Base-by-base conservation (phyloP, 2,329 filamentous ascomycete genomes). In the Blastomyces parvus region DNA sequence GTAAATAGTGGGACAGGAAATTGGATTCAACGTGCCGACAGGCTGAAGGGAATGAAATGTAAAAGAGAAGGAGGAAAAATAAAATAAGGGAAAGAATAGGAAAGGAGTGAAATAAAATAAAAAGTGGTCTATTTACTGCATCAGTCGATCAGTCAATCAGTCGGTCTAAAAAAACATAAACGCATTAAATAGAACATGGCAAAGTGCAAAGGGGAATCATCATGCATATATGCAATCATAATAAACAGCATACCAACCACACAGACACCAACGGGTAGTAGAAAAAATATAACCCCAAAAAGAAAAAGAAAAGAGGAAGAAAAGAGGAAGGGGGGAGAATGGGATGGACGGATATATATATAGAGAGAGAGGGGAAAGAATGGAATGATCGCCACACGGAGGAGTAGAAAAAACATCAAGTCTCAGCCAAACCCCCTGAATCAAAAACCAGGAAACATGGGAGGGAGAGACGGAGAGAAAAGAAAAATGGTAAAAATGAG, bases 81-180 rank as follows among this genome's bases (percentile, higher is more conserved):
- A 13, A 48, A 48, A 48, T 4, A 25, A 9, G 3, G 2, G 1
- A 48, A 9, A 48, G 11, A 25, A 48, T 0, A 19, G 6, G 19
- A 17, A 2, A n/a, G 19, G 2, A 30, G 9, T 9, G 27, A 17
- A 33, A 44, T 25, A 64, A 59, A 33, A 63, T 30, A 46, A 42
- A 59, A 50, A 55, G 14, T 22, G n/a, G 22, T 58, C 55, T 58
- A 58, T 58, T 58, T 58, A 14, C 25, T 30, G 4, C 30, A 53
- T 53, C 25, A 50, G 48, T n/a, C 48, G 27, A 50, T 27, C 19
- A 50, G 13, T 27, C 48, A 33, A 33, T 53, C 50, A 53, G 17
- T 56, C 53, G 27, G 61, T 57, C 56, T 52, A 62, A 48, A 38
- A 42, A 59, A 11, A 46, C 58, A 44, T 59, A 48, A 59, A 62